Conservation (phyloP, 2,329 filamentous ascomycete species). For the Beauveria pseudobassiana region DNA sequence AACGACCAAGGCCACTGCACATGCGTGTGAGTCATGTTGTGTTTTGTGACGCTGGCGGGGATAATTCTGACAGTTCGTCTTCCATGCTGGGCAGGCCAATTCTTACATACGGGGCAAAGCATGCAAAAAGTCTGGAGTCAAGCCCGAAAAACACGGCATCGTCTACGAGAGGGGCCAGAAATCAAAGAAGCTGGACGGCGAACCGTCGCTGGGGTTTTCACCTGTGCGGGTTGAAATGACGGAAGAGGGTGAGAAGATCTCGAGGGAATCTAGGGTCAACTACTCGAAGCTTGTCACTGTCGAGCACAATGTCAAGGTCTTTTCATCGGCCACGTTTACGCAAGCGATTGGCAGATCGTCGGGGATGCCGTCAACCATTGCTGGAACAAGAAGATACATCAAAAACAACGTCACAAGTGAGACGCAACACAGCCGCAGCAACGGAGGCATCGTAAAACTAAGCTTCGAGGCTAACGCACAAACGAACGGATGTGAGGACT, state of each 20-base stretch:
- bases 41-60: neutral
- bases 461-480: neutral
- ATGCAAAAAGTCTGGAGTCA: slow-evolving; percentile 46
- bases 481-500: neutral
- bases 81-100: slow-evolving; percentile 37
- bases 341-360: slow-evolving; percentile 34
- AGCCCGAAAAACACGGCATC: slow-evolving; percentile 46
- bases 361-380: slow-evolving; percentile 39
- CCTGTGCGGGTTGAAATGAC: slow-evolving; percentile 39
- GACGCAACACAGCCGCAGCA: neutral
- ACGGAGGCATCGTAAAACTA: neutral
- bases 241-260: slow-evolving; percentile 36
- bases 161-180: slow-evolving; percentile 32
- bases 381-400: slow-evolving; percentile 39
- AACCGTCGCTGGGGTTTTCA: slow-evolving; percentile 40
- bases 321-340: slow-evolving; percentile 45
- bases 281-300: slow-evolving; percentile 50
- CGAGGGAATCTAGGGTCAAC: slow-evolving; percentile 46
- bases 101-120: slow-evolving; percentile 44
- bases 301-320: slow-evolving; percentile 51
- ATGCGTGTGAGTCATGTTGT: slow-evolving; percentile 41
- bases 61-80: slow-evolving; percentile 7
- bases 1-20: slow-evolving; percentile 45
- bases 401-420: slow-evolving; percentile 20
- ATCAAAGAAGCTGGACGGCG: slow-evolving; percentile 28